phyloP scores from a whole-genome alignment of 306 rosid genomes.

The Purshia tridentata region DNA sequence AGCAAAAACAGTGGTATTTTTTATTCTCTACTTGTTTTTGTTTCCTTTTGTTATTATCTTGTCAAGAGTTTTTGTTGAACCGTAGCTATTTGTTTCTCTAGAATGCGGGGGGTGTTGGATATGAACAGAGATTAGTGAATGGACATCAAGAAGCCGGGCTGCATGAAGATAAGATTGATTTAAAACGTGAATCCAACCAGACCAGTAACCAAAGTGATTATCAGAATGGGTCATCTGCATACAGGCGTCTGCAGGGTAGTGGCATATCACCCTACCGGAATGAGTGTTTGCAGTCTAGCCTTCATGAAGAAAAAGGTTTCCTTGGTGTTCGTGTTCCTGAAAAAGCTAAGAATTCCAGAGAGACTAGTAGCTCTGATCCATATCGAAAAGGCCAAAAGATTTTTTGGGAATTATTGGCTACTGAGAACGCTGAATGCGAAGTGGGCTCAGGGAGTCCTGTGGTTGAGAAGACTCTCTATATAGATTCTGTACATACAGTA shows the following conservation, averaged over 20 bases:
- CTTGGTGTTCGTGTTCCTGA: conserved; percentile 33
- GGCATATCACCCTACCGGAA: conserved; percentile 24
- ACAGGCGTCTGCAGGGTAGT: conserved; percentile 14
- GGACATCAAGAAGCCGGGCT: conserved; percentile 11
- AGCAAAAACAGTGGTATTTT: conserved; percentile 46
- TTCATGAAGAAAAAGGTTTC: conserved; percentile 29
- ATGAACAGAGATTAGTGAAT: conserved; percentile 28
- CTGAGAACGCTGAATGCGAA: conserved; percentile 34
- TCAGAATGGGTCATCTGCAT: conserved; percentile 20
- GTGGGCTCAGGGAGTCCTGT: conserved; percentile 41
- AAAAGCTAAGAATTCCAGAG: conserved; percentile 32
- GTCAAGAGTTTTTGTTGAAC: conserved; percentile 16
- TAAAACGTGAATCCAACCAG: conserved; percentile 22
- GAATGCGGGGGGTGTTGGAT: conserved; percentile 38
- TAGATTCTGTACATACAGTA: conserved; percentile 55
- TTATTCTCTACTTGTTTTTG: conserved; percentile 10
- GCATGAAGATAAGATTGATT: conserved; percentile 14
- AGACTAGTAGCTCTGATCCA: conserved; percentile 31
- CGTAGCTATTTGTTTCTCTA: conserved; percentile 34
- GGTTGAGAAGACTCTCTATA: conserved; percentile 74
- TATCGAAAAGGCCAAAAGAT: conserved; percentile 35
- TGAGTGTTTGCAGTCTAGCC: conserved; percentile 36
- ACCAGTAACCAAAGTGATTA: conserved; percentile 13
- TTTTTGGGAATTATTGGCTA: conserved; percentile 32
- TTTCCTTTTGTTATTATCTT: conserved; percentile 13